Percentiles rank a stretch among this genome's conserved stretches.
Evolutionary conservation across 2,329 filamentous ascomycete genomes (phyloP).

Genomic region (Fusarium pseudograminearum): DNA sequence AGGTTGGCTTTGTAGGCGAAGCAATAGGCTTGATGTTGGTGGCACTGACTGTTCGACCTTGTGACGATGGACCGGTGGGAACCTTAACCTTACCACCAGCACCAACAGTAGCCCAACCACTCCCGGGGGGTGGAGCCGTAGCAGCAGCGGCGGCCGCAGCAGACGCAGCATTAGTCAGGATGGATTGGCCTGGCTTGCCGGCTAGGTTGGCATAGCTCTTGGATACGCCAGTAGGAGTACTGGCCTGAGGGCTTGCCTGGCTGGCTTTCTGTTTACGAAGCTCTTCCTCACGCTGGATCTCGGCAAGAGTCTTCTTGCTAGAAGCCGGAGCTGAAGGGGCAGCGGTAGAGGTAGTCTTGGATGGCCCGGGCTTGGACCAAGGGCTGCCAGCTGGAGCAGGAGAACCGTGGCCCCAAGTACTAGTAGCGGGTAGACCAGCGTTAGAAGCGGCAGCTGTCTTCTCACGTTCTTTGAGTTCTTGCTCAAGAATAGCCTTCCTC

Average conservation of each 20-base stretch:
- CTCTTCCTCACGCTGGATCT: conserved; percentile 98
- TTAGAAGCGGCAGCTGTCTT: conserved; percentile 62
- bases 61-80: conserved; percentile 69
- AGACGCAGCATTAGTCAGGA: conserved; percentile 56
- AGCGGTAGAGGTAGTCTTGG: conserved; percentile 54
- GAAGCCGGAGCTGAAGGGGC: conserved; percentile 45
- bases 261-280: conserved; percentile 76
- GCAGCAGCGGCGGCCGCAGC: conserved; percentile 53
- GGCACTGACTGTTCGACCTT: conserved; percentile 60
- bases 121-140: conserved; percentile 57
- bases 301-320: conserved; percentile 89
- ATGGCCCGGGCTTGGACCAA: conserved; percentile 73
- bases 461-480: conserved; percentile 76
- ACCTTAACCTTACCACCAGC: conserved; percentile 91
- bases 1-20: conserved; percentile 63
- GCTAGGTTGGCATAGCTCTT: conserved; percentile 97
- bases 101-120: conserved; percentile 94
- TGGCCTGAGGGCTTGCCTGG: conserved; percentile 62
- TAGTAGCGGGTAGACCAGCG: conserved; percentile 81
- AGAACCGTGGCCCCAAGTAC: conserved; percentile 88
- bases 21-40: conserved; percentile 58
- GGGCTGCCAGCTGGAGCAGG: conserved; percentile 74
- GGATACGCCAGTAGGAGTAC: conserved; percentile 64
- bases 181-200: conserved; percentile 70
- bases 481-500: conserved; percentile 82